Percentiles rank a stretch among this genome's conserved stretches.
phyloP scores from a whole-genome alignment of 495 filamentous ascomycete species.

The Penicillium alfredii region DNA sequence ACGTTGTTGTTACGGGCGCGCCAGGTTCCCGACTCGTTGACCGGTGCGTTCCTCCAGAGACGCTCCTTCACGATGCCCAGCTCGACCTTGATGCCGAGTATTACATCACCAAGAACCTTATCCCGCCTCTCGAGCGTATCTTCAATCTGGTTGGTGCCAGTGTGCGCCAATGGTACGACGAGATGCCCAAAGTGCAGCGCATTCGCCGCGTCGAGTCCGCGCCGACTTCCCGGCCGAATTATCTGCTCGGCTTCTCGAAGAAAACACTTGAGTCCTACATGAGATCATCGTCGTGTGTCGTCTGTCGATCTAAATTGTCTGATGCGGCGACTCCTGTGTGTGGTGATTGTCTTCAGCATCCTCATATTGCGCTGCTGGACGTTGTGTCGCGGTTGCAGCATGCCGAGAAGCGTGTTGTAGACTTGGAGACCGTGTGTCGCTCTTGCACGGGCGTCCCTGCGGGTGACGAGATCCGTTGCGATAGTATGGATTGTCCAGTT shows the following conservation, averaged over 20 bases:
- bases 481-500: constrained; percentile 87
- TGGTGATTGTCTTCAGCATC: constrained; percentile 49
- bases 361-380: constrained; percentile 52
- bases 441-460: constrained; percentile 70
- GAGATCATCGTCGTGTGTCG: constrained; percentile 68
- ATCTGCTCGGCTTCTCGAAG: constrained; percentile 12
- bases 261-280: constrained; percentile 73
- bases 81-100: constrained; percentile 92
- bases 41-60: constrained; percentile 82
- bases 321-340: constrained; percentile 52
- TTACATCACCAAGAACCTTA: constrained; percentile 92
- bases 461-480: constrained; percentile 72
- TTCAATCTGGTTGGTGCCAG: constrained; percentile 96
- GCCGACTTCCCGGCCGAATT: background rate
- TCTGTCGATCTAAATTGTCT: constrained; percentile 65
- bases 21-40: constrained; percentile 83
- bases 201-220: constrained; percentile 51
- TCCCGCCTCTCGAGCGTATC: constrained; percentile 90
- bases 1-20: constrained; percentile 83
- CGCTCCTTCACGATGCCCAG: constrained; percentile 66
- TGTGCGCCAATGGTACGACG: constrained; percentile 86
- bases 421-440: constrained; percentile 72
- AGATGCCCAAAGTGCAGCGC: constrained; percentile 87
- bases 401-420: constrained; percentile 57
- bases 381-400: constrained; percentile 54